A percentile compares a stretch with the other conserved stretches of the same genome.
These are phyloP conservation scores for Cryptococcus deneoformans DNA, from an alignment of 1,284 basidiomycete species.

Conservation along the genomic window DNA sequence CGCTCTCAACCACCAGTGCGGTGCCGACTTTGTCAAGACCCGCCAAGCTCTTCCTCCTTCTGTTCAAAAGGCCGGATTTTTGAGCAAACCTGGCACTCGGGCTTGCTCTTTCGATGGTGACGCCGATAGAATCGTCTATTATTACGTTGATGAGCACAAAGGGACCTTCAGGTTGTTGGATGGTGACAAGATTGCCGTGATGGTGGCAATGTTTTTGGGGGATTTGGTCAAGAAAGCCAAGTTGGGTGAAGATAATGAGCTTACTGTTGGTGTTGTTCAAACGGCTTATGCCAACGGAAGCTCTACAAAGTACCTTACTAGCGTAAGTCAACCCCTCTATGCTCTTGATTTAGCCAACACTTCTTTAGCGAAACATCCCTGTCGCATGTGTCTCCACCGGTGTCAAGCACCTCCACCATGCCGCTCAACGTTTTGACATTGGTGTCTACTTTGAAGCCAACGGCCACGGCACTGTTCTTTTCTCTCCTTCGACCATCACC, in stretches of 20 bases:
- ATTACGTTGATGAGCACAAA: slow-evolving; percentile 73
- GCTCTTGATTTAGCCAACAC: background rate
- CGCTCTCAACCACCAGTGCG: slow-evolving; percentile 81
- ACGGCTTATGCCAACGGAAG: slow-evolving; percentile 99
- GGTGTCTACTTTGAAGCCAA: slow-evolving; percentile 99
- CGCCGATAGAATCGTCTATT: slow-evolving; percentile 95
- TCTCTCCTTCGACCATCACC: slow-evolving; percentile 70
- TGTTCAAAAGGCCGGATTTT: slow-evolving; percentile 48
- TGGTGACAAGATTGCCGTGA: slow-evolving; percentile 96
- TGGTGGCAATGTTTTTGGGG: slow-evolving; percentile 90
- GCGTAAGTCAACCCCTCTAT: slow-evolving; percentile 55
- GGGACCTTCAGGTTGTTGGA: slow-evolving; percentile 85
- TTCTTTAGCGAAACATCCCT: slow-evolving; percentile 57
- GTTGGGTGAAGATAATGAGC: slow-evolving; percentile 50
- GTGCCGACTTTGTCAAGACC: slow-evolving; percentile 98
- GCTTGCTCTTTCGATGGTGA: slow-evolving; percentile 96
- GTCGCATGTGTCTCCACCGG: slow-evolving; percentile 96
- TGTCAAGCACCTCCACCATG: slow-evolving; percentile 98
- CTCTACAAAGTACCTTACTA: slow-evolving; percentile 86
- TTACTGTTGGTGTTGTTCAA: slow-evolving; percentile 92
- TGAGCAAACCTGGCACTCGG: slow-evolving; percentile 66
- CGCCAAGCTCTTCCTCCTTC: slow-evolving; percentile 71
- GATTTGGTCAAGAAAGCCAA: slow-evolving; percentile 83
- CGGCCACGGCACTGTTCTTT: slow-evolving; percentile 96
- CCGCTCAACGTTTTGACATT: slow-evolving; percentile 88